phyloP scores from a whole-genome alignment of 2,329 filamentous ascomycete species.

The Pseudogymnoascus pannorum region DNA sequence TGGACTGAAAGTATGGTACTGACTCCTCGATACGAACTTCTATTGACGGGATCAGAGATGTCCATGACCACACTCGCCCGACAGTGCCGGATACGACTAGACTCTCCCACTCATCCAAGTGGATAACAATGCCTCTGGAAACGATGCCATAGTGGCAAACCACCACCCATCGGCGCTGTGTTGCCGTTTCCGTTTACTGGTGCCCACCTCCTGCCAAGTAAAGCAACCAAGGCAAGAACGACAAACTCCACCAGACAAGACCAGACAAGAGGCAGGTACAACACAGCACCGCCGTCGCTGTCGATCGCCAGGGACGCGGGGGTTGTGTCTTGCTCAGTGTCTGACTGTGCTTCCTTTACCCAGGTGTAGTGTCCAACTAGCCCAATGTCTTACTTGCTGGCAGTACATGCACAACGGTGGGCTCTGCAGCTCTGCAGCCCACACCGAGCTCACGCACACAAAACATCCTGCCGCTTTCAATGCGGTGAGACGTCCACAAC shows the following conservation, averaged over 20 bases:
- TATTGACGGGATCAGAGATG: neutral
- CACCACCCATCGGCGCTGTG: neutral
- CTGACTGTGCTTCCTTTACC: neutral
- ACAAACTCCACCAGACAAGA: neutral
- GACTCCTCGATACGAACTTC: neutral
- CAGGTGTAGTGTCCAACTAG: neutral
- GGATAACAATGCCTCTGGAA: neutral
- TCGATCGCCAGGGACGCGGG: neutral
- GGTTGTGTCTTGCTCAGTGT: neutral
- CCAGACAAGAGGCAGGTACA: neutral
- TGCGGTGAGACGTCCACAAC: neutral
- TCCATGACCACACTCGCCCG: neutral
- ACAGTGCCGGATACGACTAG: neutral
- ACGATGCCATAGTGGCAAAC: neutral
- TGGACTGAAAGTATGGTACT: neutral
- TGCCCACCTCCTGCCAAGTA: neutral
- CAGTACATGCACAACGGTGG: neutral
- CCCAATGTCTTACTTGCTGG: neutral
- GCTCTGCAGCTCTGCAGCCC: neutral
- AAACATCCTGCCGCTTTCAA: neutral
- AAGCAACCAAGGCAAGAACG: neutral
- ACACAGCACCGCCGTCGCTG: neutral
- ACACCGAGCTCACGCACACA: neutral
- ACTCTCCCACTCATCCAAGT: neutral
- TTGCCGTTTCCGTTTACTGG: conserved; percentile 4